These are phyloP conservation scores for Globisporangium sylvaticum DNA, from an alignment of 352 stramenopile species.

Conservation along the genomic window DNA sequence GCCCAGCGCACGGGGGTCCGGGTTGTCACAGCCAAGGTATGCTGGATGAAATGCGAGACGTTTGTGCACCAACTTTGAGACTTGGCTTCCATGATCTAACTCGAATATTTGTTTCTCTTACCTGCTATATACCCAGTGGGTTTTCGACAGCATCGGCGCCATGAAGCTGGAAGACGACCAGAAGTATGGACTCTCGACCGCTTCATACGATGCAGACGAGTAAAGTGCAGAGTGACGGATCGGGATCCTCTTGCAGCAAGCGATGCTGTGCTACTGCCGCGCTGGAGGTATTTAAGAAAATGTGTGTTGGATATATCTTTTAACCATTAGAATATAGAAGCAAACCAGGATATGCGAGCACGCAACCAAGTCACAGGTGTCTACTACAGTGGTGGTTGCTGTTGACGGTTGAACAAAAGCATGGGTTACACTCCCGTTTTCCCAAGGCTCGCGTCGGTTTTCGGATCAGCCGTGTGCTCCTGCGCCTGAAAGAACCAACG, in stretches of 20 bases:
- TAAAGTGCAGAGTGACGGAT: not conserved
- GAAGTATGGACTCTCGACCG: constrained; percentile 19
- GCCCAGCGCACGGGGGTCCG: constrained; percentile 49
- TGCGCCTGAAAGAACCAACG: not conserved
- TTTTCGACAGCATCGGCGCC: constrained; percentile 71
- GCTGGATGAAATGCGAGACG: not conserved
- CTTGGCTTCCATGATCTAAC: not conserved
- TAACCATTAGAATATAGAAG: constrained; percentile 3
- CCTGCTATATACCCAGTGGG: constrained; percentile 30
- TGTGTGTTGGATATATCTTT: not conserved
- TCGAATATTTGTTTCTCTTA: not conserved
- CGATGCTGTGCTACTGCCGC: not conserved
- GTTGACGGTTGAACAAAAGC: not conserved
- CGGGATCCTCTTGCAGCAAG: not conserved
- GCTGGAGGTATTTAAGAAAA: constrained; percentile 1
- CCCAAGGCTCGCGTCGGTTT: not conserved
- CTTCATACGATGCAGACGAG: constrained; percentile 7
- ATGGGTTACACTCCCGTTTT: not conserved
- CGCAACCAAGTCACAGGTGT: not conserved
- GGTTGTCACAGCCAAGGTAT: constrained; percentile 65
- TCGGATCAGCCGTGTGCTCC: not conserved
- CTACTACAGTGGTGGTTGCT: not conserved
- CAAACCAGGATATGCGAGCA: not conserved
- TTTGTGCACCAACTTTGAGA: not conserved
- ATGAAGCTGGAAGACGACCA: constrained; percentile 57